Conservation (phyloP, 202 grass and related monocot genomes). For the Bolboschoenoplectus hybrid region DNA sequence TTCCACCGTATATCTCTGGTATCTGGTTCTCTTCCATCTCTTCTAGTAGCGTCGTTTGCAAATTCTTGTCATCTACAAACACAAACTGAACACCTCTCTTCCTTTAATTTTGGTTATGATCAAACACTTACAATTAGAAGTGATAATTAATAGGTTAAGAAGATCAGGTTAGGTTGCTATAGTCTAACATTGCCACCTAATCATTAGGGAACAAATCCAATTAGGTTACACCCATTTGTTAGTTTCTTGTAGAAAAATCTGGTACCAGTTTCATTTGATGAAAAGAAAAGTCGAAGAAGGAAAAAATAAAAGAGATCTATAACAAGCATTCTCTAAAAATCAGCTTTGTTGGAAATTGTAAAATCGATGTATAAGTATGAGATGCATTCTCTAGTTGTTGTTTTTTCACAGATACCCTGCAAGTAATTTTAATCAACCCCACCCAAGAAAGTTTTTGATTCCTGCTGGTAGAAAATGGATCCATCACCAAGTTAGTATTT, state of each 20-base stretch:
- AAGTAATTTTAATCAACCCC: not conserved
- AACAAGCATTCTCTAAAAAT: not conserved
- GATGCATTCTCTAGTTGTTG: not conserved
- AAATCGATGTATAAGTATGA: not conserved
- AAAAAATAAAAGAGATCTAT: not conserved
- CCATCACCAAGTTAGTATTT: not conserved
- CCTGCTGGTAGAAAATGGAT: not conserved
- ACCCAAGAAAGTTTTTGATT: not conserved
- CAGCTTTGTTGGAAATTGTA: not conserved
- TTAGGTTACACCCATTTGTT: not conserved
- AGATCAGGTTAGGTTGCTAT: not conserved
- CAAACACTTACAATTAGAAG: not conserved
- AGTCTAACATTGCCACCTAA: not conserved
- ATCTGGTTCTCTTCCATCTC: conserved; percentile 54
- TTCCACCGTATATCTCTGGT: conserved; percentile 50
- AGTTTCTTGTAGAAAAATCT: not conserved
- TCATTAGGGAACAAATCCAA: too few relatives aligned
- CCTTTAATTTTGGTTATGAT: conserved; percentile 16
- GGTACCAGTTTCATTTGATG: not conserved
- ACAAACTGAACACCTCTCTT: conserved; percentile 40
- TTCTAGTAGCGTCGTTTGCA: conserved; percentile 44
- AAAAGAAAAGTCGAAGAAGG: too few relatives aligned
- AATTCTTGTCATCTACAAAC: conserved; percentile 50
- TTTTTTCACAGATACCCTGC: not conserved
- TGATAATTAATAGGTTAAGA: not conserved